Evolutionary conservation across 2,329 filamentous ascomycete genomes (phyloP), one percentile per base, ranked within the genome.

Genomic region (Aspergillus nomiae): DNA sequence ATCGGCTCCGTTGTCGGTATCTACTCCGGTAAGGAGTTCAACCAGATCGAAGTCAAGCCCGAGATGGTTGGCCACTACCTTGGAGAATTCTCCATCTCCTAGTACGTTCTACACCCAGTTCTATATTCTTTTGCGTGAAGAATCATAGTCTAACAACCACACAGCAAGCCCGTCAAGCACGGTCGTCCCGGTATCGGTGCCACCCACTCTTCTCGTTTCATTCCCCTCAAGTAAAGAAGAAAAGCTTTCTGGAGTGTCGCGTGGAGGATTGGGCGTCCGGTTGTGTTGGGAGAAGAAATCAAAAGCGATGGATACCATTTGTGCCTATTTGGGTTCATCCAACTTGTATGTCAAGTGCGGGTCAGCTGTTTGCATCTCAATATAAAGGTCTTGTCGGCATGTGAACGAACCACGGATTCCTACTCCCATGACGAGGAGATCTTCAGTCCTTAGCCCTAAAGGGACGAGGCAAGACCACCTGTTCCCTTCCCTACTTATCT

Each of bases 1-100:
- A 99, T 99, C 81, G 95, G 95, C 78, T 92, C 88, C 84, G 94
- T 99, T 78, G 91, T 99, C 78, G 95, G 94, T 82, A 95, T 99
- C 88, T 99, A 99, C 92, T 97, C 92, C 74, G 95, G 95, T 82
- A 99, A 99, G 91, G 94, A 98, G 86, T 99, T 99, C 92, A 99
- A 99, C 91, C 94, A 97, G 89, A 94, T 99, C 77, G 95, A 99
- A 86, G 95, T 99, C 87, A 97, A 97, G 90, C 95, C 95, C 77
- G 95, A 99, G 89, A 99, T 99, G 95, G 95, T 99, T 84, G 95
- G 95, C 83, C 94, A 98, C 88, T 97, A 97, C 89, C 88, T 99
- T 74, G 95, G 88, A 80, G 95, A 99, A 86, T 99, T 99, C 89
- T 97, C 94, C 74, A 99, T 99, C 87, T 95, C 94, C 87, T 99